Evolutionary conservation across 1,284 basidiomycete genomes (phyloP).

Genomic region (Microbotryomycetes sp.): DNA sequence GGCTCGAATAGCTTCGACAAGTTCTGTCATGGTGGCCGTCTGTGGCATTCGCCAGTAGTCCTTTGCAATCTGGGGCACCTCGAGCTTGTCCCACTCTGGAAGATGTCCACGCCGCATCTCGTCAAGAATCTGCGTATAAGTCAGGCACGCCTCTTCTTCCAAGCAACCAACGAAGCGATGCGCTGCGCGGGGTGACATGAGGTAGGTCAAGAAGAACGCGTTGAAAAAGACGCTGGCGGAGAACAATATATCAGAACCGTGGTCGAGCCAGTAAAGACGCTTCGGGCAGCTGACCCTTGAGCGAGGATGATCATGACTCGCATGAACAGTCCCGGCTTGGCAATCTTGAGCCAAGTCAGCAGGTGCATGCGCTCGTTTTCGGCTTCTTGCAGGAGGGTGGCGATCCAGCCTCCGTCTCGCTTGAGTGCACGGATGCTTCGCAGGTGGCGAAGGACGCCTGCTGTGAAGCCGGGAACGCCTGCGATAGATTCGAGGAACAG

Average conservation of each 20-base stretch:
- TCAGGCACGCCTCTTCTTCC: conserved; percentile 71
- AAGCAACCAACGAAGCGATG: conserved; percentile 94
- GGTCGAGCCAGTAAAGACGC: neutral
- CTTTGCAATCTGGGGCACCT: conserved; percentile 30
- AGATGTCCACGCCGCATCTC: conserved; percentile 25
- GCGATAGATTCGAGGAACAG: conserved; percentile 85
- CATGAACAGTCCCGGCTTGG: conserved; percentile 68
- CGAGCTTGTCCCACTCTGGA: conserved; percentile 26
- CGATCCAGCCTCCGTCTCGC: conserved; percentile 80
- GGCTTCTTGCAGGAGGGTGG: conserved; percentile 67
- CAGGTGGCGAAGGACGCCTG: conserved; percentile 46
- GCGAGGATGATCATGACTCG: conserved; percentile 73
- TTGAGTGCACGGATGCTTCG: conserved; percentile 73
- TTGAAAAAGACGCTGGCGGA: conserved; percentile 71
- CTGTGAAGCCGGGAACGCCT: conserved; percentile 62
- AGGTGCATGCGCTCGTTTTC: conserved; percentile 68
- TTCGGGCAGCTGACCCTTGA: conserved; percentile 47
- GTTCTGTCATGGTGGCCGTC: conserved; percentile 60
- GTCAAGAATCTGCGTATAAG: conserved; percentile 17
- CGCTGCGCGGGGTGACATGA: conserved; percentile 61
- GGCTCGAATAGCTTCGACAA: conserved; percentile 80
- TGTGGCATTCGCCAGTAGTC: conserved; percentile 43
- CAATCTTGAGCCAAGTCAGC: conserved; percentile 82
- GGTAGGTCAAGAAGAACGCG: conserved; percentile 58
- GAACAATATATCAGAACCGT: neutral